Evolutionary conservation across 345 rosid genomes (phyloP).

Genomic region (Brassica carinata): DNA sequence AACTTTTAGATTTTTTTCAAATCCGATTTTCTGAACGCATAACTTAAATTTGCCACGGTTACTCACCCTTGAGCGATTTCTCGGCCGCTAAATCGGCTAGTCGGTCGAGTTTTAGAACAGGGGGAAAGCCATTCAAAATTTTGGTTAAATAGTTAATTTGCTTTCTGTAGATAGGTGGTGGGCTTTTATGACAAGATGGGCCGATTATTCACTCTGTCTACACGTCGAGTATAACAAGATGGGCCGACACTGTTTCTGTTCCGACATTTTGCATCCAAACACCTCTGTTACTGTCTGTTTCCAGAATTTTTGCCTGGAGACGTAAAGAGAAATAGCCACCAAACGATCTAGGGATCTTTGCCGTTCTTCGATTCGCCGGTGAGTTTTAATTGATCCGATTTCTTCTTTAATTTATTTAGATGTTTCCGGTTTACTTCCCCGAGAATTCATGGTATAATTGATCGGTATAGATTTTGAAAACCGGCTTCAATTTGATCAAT

Average conservation of each 20-base stretch:
- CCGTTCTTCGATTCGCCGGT: slow-evolving; percentile 26
- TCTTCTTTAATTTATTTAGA: not conserved
- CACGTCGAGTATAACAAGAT: not conserved
- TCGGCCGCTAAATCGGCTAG: no score
- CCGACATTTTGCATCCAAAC: not conserved
- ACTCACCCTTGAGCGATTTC: no score
- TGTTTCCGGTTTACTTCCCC: not conserved
- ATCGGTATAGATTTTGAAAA: slow-evolving; percentile 6
- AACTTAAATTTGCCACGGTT: no score
- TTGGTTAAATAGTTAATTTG: no score
- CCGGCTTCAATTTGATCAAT: not conserved
- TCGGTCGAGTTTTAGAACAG: no score
- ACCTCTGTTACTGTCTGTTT: not conserved
- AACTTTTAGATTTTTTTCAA: no score
- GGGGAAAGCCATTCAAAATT: no score
- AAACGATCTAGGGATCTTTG: not conserved
- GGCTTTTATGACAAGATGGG: slow-evolving; percentile 9
- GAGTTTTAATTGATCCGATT: not conserved
- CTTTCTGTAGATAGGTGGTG: not conserved
- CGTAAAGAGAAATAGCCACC: not conserved
- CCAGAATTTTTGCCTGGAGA: slow-evolving; percentile 11
- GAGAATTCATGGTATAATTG: slow-evolving; percentile 7
- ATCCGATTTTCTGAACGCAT: no score
- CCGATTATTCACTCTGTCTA: not conserved
- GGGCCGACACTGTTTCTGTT: not conserved